Base-by-base conservation (phyloP, 2,329 filamentous ascomycete species). In the Paraphaeosphaeria minitans region DNA sequence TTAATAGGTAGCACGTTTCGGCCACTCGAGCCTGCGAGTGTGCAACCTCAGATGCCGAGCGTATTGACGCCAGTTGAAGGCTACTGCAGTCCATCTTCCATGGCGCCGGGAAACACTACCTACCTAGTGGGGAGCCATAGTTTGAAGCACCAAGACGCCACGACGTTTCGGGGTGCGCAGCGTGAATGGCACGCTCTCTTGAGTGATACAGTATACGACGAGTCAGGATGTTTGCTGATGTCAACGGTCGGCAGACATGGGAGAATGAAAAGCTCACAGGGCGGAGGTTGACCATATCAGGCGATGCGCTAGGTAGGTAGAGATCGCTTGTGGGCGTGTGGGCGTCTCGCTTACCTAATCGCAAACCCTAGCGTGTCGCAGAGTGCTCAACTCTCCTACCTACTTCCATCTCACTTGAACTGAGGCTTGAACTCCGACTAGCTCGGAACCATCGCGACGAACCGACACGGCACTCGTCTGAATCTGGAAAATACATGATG, bases 71-170 rank as follows among this genome's bases (percentile, higher is more conserved):
- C 54, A 46, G 35, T 19, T n/a, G 47, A 39, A 47, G 27, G 29
- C 59, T 61, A 56, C 42, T 56, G 59, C 31, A 53, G 48, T 33
- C 35, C 24, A 9, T n/a, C 29, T 43, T 52, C 56, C 55, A 39
- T 46, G 19, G 47, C 41, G 41, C 54, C 61, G 61, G 61, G 57
- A 48, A 56, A 56, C 27, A 19, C 46, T n/a, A n/a, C n/a, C n/a
- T n/a, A n/a, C n/a, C n/a, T 43, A 50, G 59, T 58, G 59, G 61
- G 61, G 61, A 64, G 61, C 61, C 61, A 62, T 55, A 39, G 22
- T n/a, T 49, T 19, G 22, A 31, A 54, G 37, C 37, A 43, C 29
- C 22, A 16, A 7, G 19, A 39, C 21, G 22, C 14, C 22, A n/a
- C 21, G 4, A 27, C 48, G 13, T 33, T 10, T 50, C 5, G 2